Evolutionary conservation across 208 protist genomes (phyloP).

Genomic region (Endotrypanum monterogeii): DNA sequence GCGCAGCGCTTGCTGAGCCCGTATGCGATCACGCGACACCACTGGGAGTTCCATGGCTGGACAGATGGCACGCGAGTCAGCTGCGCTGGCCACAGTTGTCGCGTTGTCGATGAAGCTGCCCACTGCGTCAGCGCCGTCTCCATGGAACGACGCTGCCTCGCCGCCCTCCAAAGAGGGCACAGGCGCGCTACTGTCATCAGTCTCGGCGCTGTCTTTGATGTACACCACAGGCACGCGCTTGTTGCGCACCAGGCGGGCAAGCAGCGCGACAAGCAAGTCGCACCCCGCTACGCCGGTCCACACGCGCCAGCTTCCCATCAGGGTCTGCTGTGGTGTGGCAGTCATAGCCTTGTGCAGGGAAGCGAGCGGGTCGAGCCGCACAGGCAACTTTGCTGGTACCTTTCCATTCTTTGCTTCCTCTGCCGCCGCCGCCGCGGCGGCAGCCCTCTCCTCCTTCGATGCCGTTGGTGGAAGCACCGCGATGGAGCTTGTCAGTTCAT

Average conservation of each 20-base stretch:
- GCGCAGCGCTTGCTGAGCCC: constrained; percentile 65
- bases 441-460: constrained; percentile 11
- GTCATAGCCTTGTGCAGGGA: constrained; percentile 33
- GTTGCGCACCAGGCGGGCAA: constrained; percentile 57
- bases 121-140: constrained; percentile 9
- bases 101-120: background rate
- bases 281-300: constrained; percentile 54
- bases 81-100: background rate
- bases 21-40: constrained; percentile 65
- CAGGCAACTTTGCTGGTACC: constrained; percentile 4
- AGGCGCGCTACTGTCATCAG: constrained; percentile 14
- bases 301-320: constrained; percentile 57
- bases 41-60: constrained; percentile 21
- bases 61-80: constrained; percentile 17
- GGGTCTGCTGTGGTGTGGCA: constrained; percentile 32
- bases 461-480: constrained; percentile 22
- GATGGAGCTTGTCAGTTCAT: constrained; percentile 22
- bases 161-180: background rate
- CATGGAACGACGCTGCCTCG: background rate
- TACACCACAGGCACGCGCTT: constrained; percentile 77
- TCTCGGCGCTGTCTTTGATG: constrained; percentile 39
- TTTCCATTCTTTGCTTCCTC: constrained; percentile 16
- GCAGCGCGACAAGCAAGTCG: constrained; percentile 52
- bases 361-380: constrained; percentile 17
- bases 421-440: constrained; percentile 19